Conservation (phyloP, 2,329 filamentous ascomycete species). For the Thelonectria olida region DNA sequence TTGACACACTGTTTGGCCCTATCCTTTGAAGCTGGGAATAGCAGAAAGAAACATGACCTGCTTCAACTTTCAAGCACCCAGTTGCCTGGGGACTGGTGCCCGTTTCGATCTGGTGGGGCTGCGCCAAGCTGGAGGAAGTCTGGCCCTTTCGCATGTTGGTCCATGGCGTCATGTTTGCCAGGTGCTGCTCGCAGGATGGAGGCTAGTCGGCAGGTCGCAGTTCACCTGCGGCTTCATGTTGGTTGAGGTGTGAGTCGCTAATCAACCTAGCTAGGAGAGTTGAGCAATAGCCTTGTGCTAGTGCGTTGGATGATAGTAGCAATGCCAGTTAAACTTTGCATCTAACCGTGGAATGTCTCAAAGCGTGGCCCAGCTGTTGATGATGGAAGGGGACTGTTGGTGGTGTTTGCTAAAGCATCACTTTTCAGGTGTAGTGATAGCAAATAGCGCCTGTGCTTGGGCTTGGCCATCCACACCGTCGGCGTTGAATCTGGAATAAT, state of each 20-base stretch:
- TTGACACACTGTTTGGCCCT: conserved; percentile 26
- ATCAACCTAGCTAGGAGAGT: neutral
- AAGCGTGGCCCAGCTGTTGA: conserved; percentile 36
- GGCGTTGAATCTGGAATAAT: conserved; percentile 8
- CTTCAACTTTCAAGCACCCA: too few species aligned
- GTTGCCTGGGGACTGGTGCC: conserved; percentile 3
- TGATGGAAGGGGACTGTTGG: conserved; percentile 5
- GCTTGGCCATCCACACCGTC: neutral
- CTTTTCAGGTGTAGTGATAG: conserved; percentile 2
- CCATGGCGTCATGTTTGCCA: conserved; percentile 8
- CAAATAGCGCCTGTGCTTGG: conserved; percentile 7
- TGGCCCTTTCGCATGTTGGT: neutral
- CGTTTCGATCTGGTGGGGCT: neutral
- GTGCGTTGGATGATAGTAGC: neutral
- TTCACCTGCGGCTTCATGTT: neutral
- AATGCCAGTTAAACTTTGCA: neutral
- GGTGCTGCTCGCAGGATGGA: neutral
- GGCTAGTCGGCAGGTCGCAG: conserved; percentile 14
- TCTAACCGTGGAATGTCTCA: conserved; percentile 6
- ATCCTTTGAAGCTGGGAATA: conserved; percentile 6
- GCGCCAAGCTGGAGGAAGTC: neutral
- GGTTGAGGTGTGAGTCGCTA: neutral
- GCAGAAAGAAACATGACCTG: neutral
- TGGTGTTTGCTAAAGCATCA: conserved; percentile 20
- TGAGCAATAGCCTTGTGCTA: neutral